Conservation (phyloP, 192 early-diverging fungal species). For the Dissophora ornata region DNA sequence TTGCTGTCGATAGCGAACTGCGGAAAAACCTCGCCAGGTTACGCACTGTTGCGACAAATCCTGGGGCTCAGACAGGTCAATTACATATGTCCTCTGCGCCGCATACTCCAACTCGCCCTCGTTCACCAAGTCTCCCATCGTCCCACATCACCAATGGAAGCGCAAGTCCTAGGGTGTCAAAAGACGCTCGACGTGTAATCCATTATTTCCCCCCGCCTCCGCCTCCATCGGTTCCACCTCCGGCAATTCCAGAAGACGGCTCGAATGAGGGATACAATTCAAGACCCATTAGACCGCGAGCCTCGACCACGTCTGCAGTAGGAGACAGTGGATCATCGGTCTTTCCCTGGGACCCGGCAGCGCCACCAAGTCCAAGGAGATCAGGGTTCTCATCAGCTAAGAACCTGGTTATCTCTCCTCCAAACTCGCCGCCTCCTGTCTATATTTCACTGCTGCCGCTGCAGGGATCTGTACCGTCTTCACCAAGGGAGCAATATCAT, state of each 20-base stretch:
- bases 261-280: not conserved
- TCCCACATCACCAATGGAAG: not conserved
- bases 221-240: slow-evolving; percentile 35
- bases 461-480: not conserved
- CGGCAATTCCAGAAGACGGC: slow-evolving; percentile 25
- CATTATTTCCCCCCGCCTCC: slow-evolving; percentile 35
- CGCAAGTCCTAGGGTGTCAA: slow-evolving; percentile 17
- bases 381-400: not conserved
- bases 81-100: not conserved
- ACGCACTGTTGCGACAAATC: not conserved
- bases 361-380: not conserved
- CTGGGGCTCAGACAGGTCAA: not conserved
- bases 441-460: no score
- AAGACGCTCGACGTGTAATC: slow-evolving; percentile 8
- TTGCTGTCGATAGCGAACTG: not conserved
- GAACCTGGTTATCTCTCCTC: not conserved
- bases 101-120: slow-evolving; percentile 11
- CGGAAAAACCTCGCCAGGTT: not conserved
- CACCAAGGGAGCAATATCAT: not conserved
- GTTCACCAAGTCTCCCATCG: slow-evolving; percentile 4
- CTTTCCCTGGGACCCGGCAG: not conserved
- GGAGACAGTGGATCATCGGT: not conserved
- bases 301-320: slow-evolving; percentile 8
- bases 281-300: not conserved
- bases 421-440: no score